Evolutionary conservation across 2,329 filamentous ascomycete genomes (phyloP).

Genomic region (Metarhizium sp.): DNA sequence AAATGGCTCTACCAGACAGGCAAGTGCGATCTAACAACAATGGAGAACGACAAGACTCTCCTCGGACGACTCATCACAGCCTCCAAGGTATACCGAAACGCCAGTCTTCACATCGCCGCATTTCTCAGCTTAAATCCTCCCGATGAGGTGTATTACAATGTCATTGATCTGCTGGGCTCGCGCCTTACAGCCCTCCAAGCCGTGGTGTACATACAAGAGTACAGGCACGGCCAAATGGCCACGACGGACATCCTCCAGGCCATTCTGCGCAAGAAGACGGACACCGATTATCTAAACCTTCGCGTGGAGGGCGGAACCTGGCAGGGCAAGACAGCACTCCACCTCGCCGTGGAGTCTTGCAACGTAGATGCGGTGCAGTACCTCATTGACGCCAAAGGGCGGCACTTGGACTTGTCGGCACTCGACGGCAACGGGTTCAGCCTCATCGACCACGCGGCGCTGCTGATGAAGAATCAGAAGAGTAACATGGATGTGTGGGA

Average conservation of each 20-base stretch:
- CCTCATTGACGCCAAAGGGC: background rate
- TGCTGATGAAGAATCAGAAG: background rate
- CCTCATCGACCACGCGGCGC: background rate
- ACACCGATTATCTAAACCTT: no score
- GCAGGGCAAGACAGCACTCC: no score
- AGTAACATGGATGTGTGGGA: background rate
- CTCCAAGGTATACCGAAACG: background rate
- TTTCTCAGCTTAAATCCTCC: background rate
- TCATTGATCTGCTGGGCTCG: no score
- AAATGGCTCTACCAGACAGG: background rate
- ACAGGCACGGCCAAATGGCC: no score
- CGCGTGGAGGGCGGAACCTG: no score
- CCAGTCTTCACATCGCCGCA: background rate
- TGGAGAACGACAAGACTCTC: background rate
- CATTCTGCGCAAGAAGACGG: no score
- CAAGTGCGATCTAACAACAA: background rate
- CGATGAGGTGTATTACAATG: no score
- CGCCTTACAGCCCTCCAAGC: no score
- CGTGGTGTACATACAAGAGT: no score
- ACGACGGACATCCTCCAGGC: no score
- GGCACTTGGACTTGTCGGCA: background rate
- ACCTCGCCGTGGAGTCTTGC: no score
- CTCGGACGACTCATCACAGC: background rate
- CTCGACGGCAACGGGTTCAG: background rate
- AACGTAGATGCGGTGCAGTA: no score